phyloP scores from a whole-genome alignment of 352 stramenopile genomes.

The Plasmopara viticola region DNA sequence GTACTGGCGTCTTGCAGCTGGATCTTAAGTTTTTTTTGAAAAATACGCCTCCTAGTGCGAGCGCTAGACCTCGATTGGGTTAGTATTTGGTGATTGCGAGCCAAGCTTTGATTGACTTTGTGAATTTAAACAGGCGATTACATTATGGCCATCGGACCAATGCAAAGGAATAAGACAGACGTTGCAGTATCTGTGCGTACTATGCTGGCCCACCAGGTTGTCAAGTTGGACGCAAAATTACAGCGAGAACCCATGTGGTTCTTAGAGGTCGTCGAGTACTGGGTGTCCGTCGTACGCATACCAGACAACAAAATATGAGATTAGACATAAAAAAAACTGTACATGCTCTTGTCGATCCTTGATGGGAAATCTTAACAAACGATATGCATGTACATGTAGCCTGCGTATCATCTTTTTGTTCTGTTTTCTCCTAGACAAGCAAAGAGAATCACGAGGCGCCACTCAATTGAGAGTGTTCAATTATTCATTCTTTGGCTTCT shows the following conservation, averaged over 20 bases:
- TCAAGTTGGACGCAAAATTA: slow-evolving; percentile 45
- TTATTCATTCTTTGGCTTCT: slow-evolving; percentile 52
- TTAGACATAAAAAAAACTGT: slow-evolving; percentile 7
- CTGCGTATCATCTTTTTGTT: slow-evolving; percentile 3
- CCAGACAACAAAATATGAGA: slow-evolving; percentile 2
- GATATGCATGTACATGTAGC: slow-evolving; percentile 4
- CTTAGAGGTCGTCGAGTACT: slow-evolving; percentile 71
- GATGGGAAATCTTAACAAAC: slow-evolving; percentile 23
- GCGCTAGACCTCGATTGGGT: slow-evolving; percentile 35
- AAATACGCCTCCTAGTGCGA: slow-evolving; percentile 43
- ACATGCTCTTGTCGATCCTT: slow-evolving; percentile 26
- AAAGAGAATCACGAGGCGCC: not conserved
- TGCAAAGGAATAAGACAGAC: slow-evolving; percentile 33
- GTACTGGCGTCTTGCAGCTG: slow-evolving; percentile 52
- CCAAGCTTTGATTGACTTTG: slow-evolving; percentile 1
- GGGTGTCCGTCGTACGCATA: slow-evolving; percentile 32
- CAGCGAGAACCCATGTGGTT: slow-evolving; percentile 66
- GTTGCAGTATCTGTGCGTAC: slow-evolving; percentile 9
- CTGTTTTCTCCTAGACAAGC: slow-evolving; percentile 26
- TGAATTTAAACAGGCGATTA: slow-evolving; percentile 38
- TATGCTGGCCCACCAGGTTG: slow-evolving; percentile 54
- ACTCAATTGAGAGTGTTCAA: slow-evolving; percentile 3
- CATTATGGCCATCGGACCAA: slow-evolving; percentile 72
- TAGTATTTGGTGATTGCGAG: slow-evolving; percentile 1
- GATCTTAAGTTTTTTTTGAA: slow-evolving; percentile 63